These are phyloP conservation scores for Solanum gandarillasii DNA, from an alignment of 257 asterid genomes.

Conservation along the genomic window DNA sequence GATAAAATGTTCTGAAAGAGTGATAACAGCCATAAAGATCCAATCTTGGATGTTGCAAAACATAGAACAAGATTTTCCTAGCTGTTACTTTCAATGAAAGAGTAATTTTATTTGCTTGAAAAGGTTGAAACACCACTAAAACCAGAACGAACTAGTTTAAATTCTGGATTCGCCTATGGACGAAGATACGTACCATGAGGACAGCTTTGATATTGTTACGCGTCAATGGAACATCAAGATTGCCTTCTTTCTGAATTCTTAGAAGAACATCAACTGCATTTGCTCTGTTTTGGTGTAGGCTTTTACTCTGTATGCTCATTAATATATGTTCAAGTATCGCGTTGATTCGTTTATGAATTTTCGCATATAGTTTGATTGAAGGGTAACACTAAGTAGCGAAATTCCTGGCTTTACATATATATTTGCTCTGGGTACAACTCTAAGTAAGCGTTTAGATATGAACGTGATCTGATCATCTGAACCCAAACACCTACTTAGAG, in stretches of 20 bases:
- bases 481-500: not conserved
- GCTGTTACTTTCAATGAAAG: not conserved
- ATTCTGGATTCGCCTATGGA: not conserved
- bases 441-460: not conserved
- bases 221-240: not conserved
- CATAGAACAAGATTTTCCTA: not conserved
- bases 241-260: not conserved
- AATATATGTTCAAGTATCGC: constrained; percentile 15
- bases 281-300: not conserved
- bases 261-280: constrained; percentile 14
- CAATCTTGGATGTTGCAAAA: not conserved
- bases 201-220: constrained; percentile 7
- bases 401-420: not conserved
- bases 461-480: not conserved
- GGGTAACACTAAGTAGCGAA: not conserved
- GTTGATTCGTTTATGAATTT: constrained; percentile 9
- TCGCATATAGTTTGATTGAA: constrained; percentile 4
- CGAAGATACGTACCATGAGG: constrained; percentile 1
- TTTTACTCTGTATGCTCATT: not conserved
- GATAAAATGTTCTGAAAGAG: constrained; percentile 9
- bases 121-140: not conserved
- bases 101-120: not conserved
- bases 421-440: not conserved
- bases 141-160: not conserved
- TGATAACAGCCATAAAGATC: not conserved